Conservation (phyloP, 192 early-diverging fungal species). For the Backusella tarrabulga region DNA sequence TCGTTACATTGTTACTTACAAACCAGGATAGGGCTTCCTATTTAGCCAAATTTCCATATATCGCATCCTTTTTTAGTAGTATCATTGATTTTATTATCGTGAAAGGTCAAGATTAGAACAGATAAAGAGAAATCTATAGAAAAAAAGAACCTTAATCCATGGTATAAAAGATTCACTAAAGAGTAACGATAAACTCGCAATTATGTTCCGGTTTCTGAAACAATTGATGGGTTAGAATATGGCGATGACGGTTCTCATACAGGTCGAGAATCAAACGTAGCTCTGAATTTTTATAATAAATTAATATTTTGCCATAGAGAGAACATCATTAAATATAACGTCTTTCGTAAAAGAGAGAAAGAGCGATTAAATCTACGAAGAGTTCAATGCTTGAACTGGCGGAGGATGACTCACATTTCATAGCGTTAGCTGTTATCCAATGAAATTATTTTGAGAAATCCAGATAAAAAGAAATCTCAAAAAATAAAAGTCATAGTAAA, state of each 20-base stretch:
- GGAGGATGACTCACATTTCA: slow-evolving; percentile 9
- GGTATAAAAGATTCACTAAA: neutral
- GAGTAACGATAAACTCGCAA: neutral
- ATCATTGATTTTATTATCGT: neutral
- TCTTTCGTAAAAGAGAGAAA: neutral
- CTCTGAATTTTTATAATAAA: neutral
- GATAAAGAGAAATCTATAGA: neutral
- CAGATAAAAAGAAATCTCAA: neutral
- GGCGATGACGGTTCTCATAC: neutral
- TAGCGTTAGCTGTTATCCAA: neutral
- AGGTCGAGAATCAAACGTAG: neutral
- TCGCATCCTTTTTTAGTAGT: neutral
- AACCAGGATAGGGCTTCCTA: neutral
- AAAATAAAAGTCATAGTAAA: neutral
- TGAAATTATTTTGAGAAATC: neutral
- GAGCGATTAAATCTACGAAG: neutral
- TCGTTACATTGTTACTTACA: neutral
- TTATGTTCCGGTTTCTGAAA: neutral
- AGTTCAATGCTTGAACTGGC: neutral
- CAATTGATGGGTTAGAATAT: neutral
- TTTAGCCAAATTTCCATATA: neutral
- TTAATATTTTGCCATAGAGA: neutral
- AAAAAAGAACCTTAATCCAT: too few species aligned
- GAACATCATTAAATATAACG: neutral
- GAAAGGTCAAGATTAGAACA: neutral